phyloP scores from a whole-genome alignment of 441 rosid species.

The Heliophila coronopifolia region DNA sequence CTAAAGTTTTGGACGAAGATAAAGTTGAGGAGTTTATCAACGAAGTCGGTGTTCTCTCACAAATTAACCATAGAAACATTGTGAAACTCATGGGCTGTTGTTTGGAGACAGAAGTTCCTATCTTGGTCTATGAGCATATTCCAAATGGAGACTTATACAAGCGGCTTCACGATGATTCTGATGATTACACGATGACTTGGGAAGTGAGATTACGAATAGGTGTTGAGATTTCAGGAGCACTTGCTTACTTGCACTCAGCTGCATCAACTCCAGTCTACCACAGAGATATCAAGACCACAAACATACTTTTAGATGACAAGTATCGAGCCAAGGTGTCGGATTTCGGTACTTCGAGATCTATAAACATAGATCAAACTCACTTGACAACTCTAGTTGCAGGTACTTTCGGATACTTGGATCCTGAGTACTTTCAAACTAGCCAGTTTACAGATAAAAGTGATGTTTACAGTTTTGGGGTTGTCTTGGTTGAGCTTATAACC shows the following conservation, averaged over 20 bases:
- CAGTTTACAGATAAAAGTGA: constrained; percentile 38
- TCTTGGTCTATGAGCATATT: constrained; percentile 15
- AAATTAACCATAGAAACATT: constrained; percentile 22
- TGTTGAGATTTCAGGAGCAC: constrained; percentile 19
- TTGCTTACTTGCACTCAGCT: constrained; percentile 24
- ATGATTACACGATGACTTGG: constrained; percentile 19
- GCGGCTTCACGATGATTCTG: constrained; percentile 14
- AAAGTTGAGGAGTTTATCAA: constrained; percentile 23
- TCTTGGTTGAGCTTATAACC: constrained; percentile 34
- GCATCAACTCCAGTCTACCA: constrained; percentile 23
- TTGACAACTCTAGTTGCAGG: constrained; percentile 21
- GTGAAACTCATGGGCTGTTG: constrained; percentile 19
- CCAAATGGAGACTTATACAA: constrained; percentile 15
- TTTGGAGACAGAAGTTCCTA: constrained; percentile 15
- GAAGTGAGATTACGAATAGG: constrained; percentile 5
- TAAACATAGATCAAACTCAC: constrained; percentile 21
- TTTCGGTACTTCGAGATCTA: constrained; percentile 18
- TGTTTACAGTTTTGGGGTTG: constrained; percentile 40
- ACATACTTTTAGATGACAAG: constrained; percentile 25
- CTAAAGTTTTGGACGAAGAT: constrained; percentile 16
- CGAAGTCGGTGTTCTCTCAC: constrained; percentile 22
- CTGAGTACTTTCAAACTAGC: constrained; percentile 35
- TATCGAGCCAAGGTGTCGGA: constrained; percentile 21
- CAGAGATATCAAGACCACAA: constrained; percentile 22
- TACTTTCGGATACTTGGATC: constrained; percentile 33